A percentile compares a stretch with the other conserved stretches of the same genome.
Evolutionary conservation across 1,139 yeast species (phyloP).

Genomic region (Candida glucosophila): DNA sequence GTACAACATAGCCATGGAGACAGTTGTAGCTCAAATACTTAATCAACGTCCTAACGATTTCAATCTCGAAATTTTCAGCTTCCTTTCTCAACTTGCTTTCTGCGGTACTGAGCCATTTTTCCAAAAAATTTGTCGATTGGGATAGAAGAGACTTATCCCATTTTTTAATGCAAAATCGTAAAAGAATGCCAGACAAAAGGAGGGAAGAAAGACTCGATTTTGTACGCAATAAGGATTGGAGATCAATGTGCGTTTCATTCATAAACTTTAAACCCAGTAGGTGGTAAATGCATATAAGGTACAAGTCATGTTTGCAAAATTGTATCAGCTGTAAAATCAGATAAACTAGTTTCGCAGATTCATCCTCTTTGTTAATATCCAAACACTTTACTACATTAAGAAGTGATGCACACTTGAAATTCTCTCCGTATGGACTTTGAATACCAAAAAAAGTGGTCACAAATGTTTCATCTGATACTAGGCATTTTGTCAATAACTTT

Average conservation of each 20-base stretch:
- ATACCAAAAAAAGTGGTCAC: slow-evolving; percentile 2
- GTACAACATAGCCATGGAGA: slow-evolving; percentile 17
- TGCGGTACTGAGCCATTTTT: background rate
- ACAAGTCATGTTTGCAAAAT: too few species aligned
- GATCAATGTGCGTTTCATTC: too few species aligned
- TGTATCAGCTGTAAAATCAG: too few species aligned
- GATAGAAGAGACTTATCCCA: too few species aligned
- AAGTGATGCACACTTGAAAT: slow-evolving; percentile 4
- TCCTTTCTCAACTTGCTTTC: background rate
- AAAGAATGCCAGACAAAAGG: too few species aligned
- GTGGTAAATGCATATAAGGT: too few species aligned
- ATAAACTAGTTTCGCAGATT: background rate
- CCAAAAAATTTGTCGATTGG: background rate
- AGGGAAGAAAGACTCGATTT: too few species aligned
- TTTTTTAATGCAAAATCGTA: too few species aligned
- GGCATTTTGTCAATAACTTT: slow-evolving; percentile 8
- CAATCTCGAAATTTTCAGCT: slow-evolving; percentile 14
- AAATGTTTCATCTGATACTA: slow-evolving; percentile 2
- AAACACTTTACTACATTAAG: slow-evolving; percentile 1
- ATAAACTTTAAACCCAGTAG: too few species aligned
- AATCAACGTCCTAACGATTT: slow-evolving; percentile 21
- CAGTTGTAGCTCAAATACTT: slow-evolving; percentile 29
- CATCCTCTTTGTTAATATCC: background rate
- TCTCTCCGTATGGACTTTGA: slow-evolving; percentile 4
- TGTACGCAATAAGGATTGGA: too few species aligned